Percentiles rank a stretch among this genome's conserved stretches.
Conservation (phyloP, 306 rosid species). For the Phaseolus lunatus region DNA sequence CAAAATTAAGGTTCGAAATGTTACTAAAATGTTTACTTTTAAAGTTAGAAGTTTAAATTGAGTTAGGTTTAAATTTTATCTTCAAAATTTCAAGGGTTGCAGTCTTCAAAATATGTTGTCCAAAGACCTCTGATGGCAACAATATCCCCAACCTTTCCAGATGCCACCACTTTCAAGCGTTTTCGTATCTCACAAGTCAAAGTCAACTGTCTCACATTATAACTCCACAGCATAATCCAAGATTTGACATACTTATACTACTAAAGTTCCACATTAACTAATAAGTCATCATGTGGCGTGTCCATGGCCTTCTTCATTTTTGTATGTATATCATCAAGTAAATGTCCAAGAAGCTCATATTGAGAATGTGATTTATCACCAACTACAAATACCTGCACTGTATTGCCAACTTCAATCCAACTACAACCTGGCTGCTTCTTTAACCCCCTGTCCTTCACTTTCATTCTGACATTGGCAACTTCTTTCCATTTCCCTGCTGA, state of each 20-base stretch:
- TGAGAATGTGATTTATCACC: constrained; percentile 52
- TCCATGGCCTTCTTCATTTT: constrained; percentile 49
- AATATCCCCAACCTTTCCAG: too few relatives aligned
- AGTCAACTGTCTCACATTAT: constrained; percentile 6
- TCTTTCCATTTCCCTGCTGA: constrained; percentile 58
- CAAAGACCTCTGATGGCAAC: too few relatives aligned
- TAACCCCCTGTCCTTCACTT: constrained; percentile 55
- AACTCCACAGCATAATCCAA: constrained; percentile 34
- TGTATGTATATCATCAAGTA: constrained; percentile 50
- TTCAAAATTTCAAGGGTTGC: too few relatives aligned
- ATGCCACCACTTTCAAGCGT: too few relatives aligned
- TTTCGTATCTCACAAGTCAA: neutral
- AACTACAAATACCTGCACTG: constrained; percentile 56
- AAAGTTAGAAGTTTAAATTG: too few relatives aligned
- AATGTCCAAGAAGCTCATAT: constrained; percentile 30
- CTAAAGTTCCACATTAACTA: constrained; percentile 31
- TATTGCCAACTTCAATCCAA: constrained; percentile 59
- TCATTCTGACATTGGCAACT: constrained; percentile 53
- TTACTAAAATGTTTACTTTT: too few relatives aligned
- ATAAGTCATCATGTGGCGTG: constrained; percentile 45
- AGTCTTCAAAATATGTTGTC: too few relatives aligned
- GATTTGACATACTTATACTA: neutral
- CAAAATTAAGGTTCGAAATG: too few relatives aligned
- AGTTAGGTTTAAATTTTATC: too few relatives aligned
- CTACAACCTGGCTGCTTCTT: constrained; percentile 66